phyloP scores from a whole-genome alignment of 2,329 filamentous ascomycete species.

The Dendryphion nanum region DNA sequence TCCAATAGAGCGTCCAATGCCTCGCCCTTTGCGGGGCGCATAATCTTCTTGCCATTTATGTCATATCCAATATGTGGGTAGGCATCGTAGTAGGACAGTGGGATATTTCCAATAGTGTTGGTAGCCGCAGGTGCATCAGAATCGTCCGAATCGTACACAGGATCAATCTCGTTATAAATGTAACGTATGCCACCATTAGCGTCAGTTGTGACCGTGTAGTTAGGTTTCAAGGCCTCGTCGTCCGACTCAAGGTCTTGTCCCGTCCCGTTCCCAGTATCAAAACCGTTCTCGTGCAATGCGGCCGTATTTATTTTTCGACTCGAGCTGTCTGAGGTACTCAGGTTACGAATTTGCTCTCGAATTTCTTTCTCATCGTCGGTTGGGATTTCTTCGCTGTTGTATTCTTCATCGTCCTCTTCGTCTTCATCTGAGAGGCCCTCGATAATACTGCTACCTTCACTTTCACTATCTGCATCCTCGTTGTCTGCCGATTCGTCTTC shows the following conservation, averaged over 20 bases:
- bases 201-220: slow-evolving; percentile 67
- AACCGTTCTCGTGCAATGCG: slow-evolving; percentile 15
- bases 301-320: slow-evolving; percentile 14
- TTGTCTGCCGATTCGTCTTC: slow-evolving; percentile 39
- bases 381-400: slow-evolving; percentile 41
- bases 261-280: slow-evolving; percentile 17
- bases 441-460: slow-evolving; percentile 32
- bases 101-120: slow-evolving; percentile 96
- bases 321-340: slow-evolving; percentile 36
- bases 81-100: slow-evolving; percentile 90
- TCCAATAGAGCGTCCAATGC: slow-evolving; percentile 91
- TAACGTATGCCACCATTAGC: slow-evolving; percentile 90
- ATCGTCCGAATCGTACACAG: slow-evolving; percentile 94
- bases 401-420: slow-evolving; percentile 38
- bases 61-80: slow-evolving; percentile 99
- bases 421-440: slow-evolving; percentile 32
- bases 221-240: slow-evolving; percentile 39
- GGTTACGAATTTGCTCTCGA: slow-evolving; percentile 44
- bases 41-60: slow-evolving; percentile 97
- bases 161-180: slow-evolving; percentile 89
- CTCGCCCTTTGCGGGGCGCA: slow-evolving; percentile 90
- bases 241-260: slow-evolving; percentile 25
- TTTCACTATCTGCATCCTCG: slow-evolving; percentile 19
- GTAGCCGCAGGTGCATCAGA: slow-evolving; percentile 73
- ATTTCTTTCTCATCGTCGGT: slow-evolving; percentile 44